Percentiles rank a stretch among this genome's conserved stretches.
Conservation (phyloP, 2,329 filamentous ascomycete species). For the Clonostachys rosea region DNA sequence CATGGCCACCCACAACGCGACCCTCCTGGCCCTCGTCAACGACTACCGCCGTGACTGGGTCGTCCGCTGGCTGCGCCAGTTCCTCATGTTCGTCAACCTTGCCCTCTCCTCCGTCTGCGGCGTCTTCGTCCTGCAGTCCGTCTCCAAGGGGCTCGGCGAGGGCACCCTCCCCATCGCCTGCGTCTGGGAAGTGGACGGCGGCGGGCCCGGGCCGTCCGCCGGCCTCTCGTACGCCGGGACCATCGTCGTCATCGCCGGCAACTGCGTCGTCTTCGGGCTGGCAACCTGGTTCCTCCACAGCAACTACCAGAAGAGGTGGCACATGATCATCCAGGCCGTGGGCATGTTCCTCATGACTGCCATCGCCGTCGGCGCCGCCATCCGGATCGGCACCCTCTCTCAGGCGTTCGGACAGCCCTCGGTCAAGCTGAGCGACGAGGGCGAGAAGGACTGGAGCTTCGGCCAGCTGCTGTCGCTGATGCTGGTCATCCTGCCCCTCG, state of each 20-base stretch:
- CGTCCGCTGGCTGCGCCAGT: slow-evolving; percentile 59
- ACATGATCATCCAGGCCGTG: slow-evolving; percentile 45
- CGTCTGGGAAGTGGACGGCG: slow-evolving; percentile 44
- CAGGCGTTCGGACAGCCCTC: slow-evolving; percentile 56
- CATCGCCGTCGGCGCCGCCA: slow-evolving; percentile 53
- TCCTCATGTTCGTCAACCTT: slow-evolving; percentile 63
- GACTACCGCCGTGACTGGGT: slow-evolving; percentile 66
- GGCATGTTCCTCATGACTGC: slow-evolving; percentile 51
- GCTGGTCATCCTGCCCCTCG: slow-evolving; percentile 53
- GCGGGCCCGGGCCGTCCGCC: slow-evolving; percentile 27
- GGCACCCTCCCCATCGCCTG: slow-evolving; percentile 56
- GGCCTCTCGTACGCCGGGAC: slow-evolving; percentile 52
- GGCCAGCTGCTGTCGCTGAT: slow-evolving; percentile 57
- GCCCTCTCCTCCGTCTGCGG: slow-evolving; percentile 51
- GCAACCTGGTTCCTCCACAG: slow-evolving; percentile 63
- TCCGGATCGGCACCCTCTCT: slow-evolving; percentile 50
- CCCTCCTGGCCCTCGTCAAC: slow-evolving; percentile 58
- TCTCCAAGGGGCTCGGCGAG: slow-evolving; percentile 43
- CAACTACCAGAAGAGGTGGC: slow-evolving; percentile 41
- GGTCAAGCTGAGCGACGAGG: slow-evolving; percentile 41
- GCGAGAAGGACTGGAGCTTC: slow-evolving; percentile 57
- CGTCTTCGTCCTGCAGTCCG: slow-evolving; percentile 50
- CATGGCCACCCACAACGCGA: slow-evolving; percentile 61
- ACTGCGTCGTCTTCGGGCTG: slow-evolving; percentile 52
- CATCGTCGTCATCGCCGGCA: slow-evolving; percentile 54